A percentile compares a stretch with the other conserved stretches of the same genome.
Evolutionary conservation across 176 grass and related monocot genomes (phyloP).

Genomic region (Tuctoria greenei): DNA sequence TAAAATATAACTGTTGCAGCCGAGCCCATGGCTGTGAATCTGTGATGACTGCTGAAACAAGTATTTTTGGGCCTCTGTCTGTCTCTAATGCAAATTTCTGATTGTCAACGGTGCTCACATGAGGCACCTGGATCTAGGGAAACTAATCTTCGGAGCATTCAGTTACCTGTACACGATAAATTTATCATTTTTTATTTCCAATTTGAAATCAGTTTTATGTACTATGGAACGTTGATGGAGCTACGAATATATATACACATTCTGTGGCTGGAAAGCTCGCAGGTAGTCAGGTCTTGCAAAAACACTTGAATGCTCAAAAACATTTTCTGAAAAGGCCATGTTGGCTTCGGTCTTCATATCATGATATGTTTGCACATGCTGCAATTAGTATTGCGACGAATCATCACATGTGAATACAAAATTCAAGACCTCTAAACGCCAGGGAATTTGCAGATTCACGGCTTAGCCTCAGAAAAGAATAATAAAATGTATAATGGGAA

Average conservation of each 20-base stretch:
- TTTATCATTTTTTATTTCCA: background rate
- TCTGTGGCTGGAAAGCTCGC: background rate
- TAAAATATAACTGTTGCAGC: slow-evolving; percentile 3
- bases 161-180: slow-evolving; percentile 9
- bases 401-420: background rate
- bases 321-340: background rate
- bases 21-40: background rate
- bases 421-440: too few species aligned
- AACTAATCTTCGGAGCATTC: background rate
- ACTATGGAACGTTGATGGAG: background rate
- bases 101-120: background rate
- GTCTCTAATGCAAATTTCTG: background rate
- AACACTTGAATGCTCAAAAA: background rate
- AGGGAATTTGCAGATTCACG: too few species aligned
- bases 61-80: background rate
- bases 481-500: too few species aligned
- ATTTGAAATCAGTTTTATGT: background rate
- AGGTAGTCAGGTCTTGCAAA: background rate
- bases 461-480: too few species aligned
- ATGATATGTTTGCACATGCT: background rate
- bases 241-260: background rate
- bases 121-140: background rate
- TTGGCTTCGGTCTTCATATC: background rate
- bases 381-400: too few species aligned
- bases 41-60: background rate